A percentile compares a stretch with the other conserved stretches of the same genome.
phyloP scores from a whole-genome alignment of 2,329 filamentous ascomycete genomes.

The Cladosporium sp. region DNA sequence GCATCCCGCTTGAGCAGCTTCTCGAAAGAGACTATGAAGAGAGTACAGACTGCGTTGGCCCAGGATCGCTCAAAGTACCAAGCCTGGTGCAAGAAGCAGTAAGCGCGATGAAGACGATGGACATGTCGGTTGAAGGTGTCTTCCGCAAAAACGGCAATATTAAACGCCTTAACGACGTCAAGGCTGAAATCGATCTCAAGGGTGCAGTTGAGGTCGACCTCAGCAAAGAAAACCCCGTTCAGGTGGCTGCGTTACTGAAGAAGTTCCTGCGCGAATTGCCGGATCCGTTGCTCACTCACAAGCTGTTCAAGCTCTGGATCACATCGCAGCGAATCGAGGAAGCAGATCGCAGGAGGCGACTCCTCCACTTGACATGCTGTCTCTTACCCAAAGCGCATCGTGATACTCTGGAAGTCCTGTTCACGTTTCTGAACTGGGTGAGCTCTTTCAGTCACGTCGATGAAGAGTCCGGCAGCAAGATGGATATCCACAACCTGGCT shows the following conservation, averaged over 20 bases:
- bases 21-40: constrained; percentile 92
- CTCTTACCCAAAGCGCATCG: constrained; percentile 86
- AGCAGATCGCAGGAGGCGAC: constrained; percentile 71
- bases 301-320: constrained; percentile 86
- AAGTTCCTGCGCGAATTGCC: constrained; percentile 92
- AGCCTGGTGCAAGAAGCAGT: constrained; percentile 94
- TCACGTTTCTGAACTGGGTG: constrained; percentile 95
- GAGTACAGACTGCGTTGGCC: constrained; percentile 94
- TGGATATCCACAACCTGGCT: constrained; percentile 96
- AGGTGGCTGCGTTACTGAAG: constrained; percentile 88
- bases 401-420: constrained; percentile 90
- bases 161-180: constrained; percentile 79
- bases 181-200: constrained; percentile 77
- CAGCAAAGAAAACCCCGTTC: constrained; percentile 82
- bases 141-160: constrained; percentile 99
- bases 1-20: constrained; percentile 78
- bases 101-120: constrained; percentile 94
- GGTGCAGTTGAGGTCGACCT: constrained; percentile 82
- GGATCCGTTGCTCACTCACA: constrained; percentile 90
- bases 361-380: constrained; percentile 87
- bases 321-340: constrained; percentile 80
- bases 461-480: constrained; percentile 94
- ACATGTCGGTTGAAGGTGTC: constrained; percentile 95
- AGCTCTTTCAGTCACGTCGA: constrained; percentile 96
- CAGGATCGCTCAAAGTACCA: constrained; percentile 81